Conservation (phyloP, 352 stramenopile species). For the Peronospora destructor region DNA sequence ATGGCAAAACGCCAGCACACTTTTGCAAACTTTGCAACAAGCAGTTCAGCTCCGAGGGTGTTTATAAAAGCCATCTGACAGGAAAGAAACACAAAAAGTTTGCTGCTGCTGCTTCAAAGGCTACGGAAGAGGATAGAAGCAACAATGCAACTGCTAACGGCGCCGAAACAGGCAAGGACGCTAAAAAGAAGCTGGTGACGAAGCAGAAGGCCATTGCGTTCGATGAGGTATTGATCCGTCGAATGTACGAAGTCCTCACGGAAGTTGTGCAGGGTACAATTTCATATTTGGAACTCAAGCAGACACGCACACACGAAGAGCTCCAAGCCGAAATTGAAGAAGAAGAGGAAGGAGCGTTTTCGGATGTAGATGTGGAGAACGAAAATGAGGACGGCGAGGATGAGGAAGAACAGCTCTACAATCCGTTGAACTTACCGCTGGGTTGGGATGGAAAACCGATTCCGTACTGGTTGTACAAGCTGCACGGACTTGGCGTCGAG, state of each 20-base stretch:
- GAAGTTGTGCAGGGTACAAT: constrained; percentile 82
- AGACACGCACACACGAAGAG: constrained; percentile 84
- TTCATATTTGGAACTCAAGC: constrained; percentile 82
- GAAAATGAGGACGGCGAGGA: constrained; percentile 56
- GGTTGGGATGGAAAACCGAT: constrained; percentile 99
- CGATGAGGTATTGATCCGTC: constrained; percentile 62
- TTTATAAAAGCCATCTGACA: constrained; percentile 64
- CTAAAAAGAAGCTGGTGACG: constrained; percentile 13
- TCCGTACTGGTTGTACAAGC: constrained; percentile 99
- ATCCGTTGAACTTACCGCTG: constrained; percentile 97
- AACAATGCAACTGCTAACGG: constrained; percentile 7
- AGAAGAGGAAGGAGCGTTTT: constrained; percentile 81
- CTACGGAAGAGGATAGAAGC: constrained; percentile 2
- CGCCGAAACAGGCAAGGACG: constrained; percentile 2
- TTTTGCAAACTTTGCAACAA: constrained; percentile 68
- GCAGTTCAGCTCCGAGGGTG: constrained; percentile 64
- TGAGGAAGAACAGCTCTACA: constrained; percentile 97
- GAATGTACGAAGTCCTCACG: constrained; percentile 70
- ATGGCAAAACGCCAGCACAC: constrained; percentile 18
- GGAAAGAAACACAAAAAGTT: constrained; percentile 81
- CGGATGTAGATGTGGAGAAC: constrained; percentile 73
- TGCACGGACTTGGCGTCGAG: constrained; percentile 97
- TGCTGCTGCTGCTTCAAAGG: constrained; percentile 22
- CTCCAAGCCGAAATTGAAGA: constrained; percentile 80
- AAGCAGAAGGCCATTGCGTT: constrained; percentile 56